phyloP scores from a whole-genome alignment of 306 rosid species.

The Ziziphus jujuba region DNA sequence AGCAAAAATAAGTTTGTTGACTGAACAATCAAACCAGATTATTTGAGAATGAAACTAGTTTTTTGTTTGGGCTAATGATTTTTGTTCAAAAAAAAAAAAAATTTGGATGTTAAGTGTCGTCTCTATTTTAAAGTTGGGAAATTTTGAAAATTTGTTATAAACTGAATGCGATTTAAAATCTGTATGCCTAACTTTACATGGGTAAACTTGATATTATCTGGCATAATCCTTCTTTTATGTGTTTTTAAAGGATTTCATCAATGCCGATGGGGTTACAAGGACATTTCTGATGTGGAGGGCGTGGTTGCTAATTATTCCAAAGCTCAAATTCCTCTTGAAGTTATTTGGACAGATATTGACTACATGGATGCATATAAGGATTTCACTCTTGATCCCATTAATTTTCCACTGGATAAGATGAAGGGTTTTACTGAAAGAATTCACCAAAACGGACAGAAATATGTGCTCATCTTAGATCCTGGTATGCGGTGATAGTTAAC shows the following conservation, averaged over 20 bases:
- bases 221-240: neutral
- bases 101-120: too few relatives aligned
- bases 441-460: slow-evolving; percentile 79
- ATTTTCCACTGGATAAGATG: slow-evolving; percentile 73
- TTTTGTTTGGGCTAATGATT: too few relatives aligned
- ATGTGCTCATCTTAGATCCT: slow-evolving; percentile 79
- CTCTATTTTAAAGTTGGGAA: too few relatives aligned
- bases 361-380: slow-evolving; percentile 91
- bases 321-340: slow-evolving; percentile 82
- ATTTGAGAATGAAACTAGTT: too few relatives aligned
- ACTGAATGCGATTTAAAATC: too few relatives aligned
- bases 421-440: slow-evolving; percentile 47
- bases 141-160: too few relatives aligned
- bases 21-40: too few relatives aligned
- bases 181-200: too few relatives aligned
- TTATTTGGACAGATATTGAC: slow-evolving; percentile 92
- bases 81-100: too few relatives aligned
- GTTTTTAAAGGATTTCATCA: slow-evolving; percentile 74
- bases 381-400: slow-evolving; percentile 82
- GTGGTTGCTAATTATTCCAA: slow-evolving; percentile 77
- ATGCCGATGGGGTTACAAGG: slow-evolving; percentile 79
- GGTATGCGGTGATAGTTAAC: slow-evolving; percentile 38
- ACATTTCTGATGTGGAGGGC: slow-evolving; percentile 54
- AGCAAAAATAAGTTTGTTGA: too few relatives aligned
- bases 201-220: neutral